These are phyloP conservation scores for Sanghuangporus weigelae DNA, from an alignment of 1,284 basidiomycete species.

Conservation along the genomic window DNA sequence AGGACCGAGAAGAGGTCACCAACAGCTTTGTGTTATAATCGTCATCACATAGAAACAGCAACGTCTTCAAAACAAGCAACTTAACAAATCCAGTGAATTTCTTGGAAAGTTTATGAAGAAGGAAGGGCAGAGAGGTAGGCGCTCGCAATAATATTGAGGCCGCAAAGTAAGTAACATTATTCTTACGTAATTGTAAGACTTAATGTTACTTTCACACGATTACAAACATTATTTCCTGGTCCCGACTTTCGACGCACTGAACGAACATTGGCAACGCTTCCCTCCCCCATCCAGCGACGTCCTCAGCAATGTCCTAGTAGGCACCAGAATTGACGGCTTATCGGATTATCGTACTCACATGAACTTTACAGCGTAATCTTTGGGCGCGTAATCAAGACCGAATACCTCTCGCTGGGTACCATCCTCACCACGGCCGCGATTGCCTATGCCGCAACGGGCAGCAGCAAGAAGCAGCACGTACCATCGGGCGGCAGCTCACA, in stretches of 20 bases:
- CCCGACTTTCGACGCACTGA: not conserved
- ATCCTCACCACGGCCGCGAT: slow-evolving; percentile 48
- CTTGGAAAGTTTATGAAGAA: too few relatives aligned
- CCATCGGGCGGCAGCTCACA: slow-evolving; percentile 31
- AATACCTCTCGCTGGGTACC: slow-evolving; percentile 68
- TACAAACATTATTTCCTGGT: not conserved
- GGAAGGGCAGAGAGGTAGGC: too few relatives aligned
- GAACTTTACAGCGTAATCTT: slow-evolving; percentile 51
- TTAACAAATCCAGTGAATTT: too few relatives aligned
- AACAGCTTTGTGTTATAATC: too few relatives aligned
- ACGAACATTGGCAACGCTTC: not conserved
- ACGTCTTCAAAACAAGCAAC: too few relatives aligned
- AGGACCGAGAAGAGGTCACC: too few relatives aligned
- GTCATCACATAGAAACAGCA: too few relatives aligned
- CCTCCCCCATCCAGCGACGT: not conserved
- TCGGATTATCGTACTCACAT: not conserved
- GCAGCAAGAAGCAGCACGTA: slow-evolving; percentile 41
- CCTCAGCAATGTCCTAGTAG: slow-evolving; percentile 1
- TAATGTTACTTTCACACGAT: not conserved
- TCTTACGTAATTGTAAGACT: too few relatives aligned
- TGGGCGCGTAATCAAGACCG: slow-evolving; percentile 70
- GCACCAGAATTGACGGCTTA: not conserved
- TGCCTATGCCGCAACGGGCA: slow-evolving; percentile 46
- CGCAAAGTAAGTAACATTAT: too few relatives aligned
- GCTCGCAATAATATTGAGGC: too few relatives aligned